Conservation (phyloP, 768 basidiomycete species). For the Obba rivulosa region DNA sequence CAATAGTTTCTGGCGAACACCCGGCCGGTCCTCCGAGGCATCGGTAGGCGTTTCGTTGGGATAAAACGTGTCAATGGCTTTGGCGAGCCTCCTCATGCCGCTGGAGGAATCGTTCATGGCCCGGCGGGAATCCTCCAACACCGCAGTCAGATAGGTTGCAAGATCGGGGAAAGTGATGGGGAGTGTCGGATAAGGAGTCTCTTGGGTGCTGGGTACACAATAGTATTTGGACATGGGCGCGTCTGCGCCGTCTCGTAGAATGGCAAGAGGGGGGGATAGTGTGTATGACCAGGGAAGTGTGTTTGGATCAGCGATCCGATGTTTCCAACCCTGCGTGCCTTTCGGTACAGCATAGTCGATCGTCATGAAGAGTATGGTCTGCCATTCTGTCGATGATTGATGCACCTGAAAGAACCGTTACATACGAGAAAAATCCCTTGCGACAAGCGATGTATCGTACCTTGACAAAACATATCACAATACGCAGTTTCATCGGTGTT, state of each 20-base stretch:
- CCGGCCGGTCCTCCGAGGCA: constrained; percentile 32
- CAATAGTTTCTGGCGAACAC: constrained; percentile 52
- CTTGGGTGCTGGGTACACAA: constrained; percentile 56
- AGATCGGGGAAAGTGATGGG: constrained; percentile 74
- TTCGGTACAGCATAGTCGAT: constrained; percentile 62
- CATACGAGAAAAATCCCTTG: constrained; percentile 6
- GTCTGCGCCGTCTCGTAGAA: constrained; percentile 62
- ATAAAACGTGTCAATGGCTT: constrained; percentile 64
- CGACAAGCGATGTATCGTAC: constrained; percentile 31
- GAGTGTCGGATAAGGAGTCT: constrained; percentile 61
- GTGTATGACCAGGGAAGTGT: constrained; percentile 70
- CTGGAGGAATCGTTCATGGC: constrained; percentile 54
- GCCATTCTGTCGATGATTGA: constrained; percentile 57
- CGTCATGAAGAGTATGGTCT: constrained; percentile 71
- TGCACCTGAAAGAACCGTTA: constrained; percentile 43
- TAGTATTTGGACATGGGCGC: constrained; percentile 62
- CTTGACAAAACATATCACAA: constrained; percentile 76
- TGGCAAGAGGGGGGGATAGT: constrained; percentile 50
- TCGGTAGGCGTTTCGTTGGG: constrained; percentile 37
- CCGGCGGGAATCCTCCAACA: constrained; percentile 61
- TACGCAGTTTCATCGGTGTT: constrained; percentile 55
- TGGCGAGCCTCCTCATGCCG: constrained; percentile 62
- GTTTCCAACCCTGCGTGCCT: constrained; percentile 39
- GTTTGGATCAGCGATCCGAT: constrained; percentile 53
- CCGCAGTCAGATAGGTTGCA: constrained; percentile 69